Evolutionary conservation across 352 stramenopile genomes (phyloP), one percentile per base, ranked within the genome.

Genomic region (Globisporangium parvum): DNA sequence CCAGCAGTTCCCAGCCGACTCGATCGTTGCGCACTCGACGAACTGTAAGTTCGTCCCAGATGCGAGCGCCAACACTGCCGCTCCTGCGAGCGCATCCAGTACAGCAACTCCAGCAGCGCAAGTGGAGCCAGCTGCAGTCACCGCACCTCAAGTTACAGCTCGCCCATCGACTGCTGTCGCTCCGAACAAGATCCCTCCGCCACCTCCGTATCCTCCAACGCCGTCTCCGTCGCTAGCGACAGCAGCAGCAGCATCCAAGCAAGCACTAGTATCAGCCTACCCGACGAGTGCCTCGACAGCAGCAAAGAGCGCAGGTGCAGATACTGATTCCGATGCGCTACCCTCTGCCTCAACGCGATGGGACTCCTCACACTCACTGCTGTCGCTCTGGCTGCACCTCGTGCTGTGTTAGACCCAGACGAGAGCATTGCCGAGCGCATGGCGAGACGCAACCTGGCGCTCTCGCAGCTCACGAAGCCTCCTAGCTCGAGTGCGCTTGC

Each of bases 21-120:
- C 72, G 18, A 90, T 90, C 39, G 79, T 89, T 40, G 68, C 73
- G 1, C 82, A 92, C 54, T 88, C 77, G 8, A 88, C 74, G 0
- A 83, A 60, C 40, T 92, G 82, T 67, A 88, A 84, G 41, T 83
- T 73, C 31, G 65, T 79, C 2, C 68, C 70, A 12, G n/a, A 39
- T 1, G 17, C 15, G 17, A n/a, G 6, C 37, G 23, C 15, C 14
- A 15, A 40, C 1, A 44, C n/a, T 37, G 35, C 14, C 5, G 9
- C 62, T 28, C 31, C 31, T 12, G 31, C 31, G 31, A 37, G 31
- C 12, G 10, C 31, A 8, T 10, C 31, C 31, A 37, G 31, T 37
- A 8, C 31, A 10, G 31, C 31, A 5, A 12, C 31, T 12, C 10
- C 31, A 37, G 10, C 31, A 12, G 31, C 31, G 8, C 31, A 37